Percentiles rank a stretch among this genome's conserved stretches.
phyloP scores from a whole-genome alignment of 2,329 filamentous ascomycete genomes.

The Penicillium olsonii region DNA sequence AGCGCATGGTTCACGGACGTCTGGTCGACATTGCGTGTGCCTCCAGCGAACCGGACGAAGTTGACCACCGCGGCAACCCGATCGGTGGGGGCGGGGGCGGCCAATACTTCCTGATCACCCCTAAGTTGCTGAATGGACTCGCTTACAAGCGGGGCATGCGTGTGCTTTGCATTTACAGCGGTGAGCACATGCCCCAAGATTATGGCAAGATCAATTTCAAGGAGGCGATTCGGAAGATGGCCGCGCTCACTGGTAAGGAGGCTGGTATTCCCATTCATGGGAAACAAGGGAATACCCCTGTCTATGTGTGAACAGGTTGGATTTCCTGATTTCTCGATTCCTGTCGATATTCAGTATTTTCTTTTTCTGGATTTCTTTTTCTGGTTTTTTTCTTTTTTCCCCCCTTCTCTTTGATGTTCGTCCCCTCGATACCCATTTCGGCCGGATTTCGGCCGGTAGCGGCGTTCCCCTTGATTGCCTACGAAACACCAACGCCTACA shows the following conservation, averaged over 20 bases:
- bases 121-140: slow-evolving; percentile 83
- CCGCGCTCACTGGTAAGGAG: slow-evolving; percentile 24
- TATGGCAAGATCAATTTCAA: slow-evolving; percentile 41
- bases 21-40: slow-evolving; percentile 95
- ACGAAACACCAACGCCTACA: too few relatives aligned
- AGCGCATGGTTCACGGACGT: slow-evolving; percentile 95
- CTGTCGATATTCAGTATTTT: background rate
- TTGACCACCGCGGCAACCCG: slow-evolving; percentile 38
- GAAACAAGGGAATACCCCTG: slow-evolving; percentile 12
- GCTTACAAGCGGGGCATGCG: slow-evolving; percentile 90
- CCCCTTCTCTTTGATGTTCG: background rate
- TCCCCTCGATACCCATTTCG: slow-evolving; percentile 10
- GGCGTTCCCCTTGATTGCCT: background rate
- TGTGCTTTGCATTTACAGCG: slow-evolving; percentile 89
- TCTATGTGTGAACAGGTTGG: slow-evolving; percentile 23
- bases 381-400: background rate
- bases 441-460: background rate
- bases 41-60: slow-evolving; percentile 55
- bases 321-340: slow-evolving; percentile 8
- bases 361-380: background rate
- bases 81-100: slow-evolving; percentile 48
- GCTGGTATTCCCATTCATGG: slow-evolving; percentile 17
- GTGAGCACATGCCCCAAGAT: slow-evolving; percentile 60
- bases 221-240: slow-evolving; percentile 37
- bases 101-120: slow-evolving; percentile 95